Evolutionary conservation across 805 yeast species (phyloP).

Genomic region (Zygosaccharomyces bailii): DNA sequence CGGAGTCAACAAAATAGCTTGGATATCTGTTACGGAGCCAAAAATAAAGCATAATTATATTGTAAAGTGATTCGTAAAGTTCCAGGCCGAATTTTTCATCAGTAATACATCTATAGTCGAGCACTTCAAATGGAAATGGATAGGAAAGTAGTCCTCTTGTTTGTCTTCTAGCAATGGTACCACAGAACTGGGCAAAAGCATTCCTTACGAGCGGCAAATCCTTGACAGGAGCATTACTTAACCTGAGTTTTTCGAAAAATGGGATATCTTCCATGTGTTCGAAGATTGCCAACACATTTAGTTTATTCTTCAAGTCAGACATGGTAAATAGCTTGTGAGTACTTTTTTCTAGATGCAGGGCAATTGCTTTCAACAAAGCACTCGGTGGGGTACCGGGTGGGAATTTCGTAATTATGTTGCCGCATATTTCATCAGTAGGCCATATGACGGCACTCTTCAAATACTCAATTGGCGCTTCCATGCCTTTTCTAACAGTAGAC

Average conservation of each 20-base stretch:
- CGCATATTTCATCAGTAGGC: constrained; percentile 76
- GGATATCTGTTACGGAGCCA: constrained; percentile 93
- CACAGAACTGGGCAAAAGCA: constrained; percentile 47
- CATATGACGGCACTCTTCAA: constrained; percentile 65
- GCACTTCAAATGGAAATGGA: constrained; percentile 31
- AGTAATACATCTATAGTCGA: constrained; percentile 27
- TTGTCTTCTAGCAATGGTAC: constrained; percentile 51
- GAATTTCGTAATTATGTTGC: constrained; percentile 58
- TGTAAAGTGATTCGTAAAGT: constrained; percentile 60
- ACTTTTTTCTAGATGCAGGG: constrained; percentile 24
- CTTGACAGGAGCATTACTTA: constrained; percentile 63
- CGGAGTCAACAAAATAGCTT: constrained; percentile 68
- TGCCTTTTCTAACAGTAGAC: constrained; percentile 42
- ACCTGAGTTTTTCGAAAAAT: constrained; percentile 53
- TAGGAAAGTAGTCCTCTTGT: constrained; percentile 58
- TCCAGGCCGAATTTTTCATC: constrained; percentile 29
- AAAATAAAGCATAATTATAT: constrained; percentile 60
- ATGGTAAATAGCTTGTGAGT: constrained; percentile 26
- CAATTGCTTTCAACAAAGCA: constrained; percentile 48
- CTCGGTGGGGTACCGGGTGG: constrained; percentile 48
- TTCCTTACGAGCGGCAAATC: constrained; percentile 38
- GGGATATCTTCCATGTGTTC: constrained; percentile 42
- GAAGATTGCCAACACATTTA: constrained; percentile 44
- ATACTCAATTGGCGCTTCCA: constrained; percentile 50
- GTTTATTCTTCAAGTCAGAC: constrained; percentile 33